Evolutionary conservation across 495 filamentous ascomycete genomes (phyloP), one percentile per base, ranked within the genome.

Genomic region (Pyronema omphalodes): DNA sequence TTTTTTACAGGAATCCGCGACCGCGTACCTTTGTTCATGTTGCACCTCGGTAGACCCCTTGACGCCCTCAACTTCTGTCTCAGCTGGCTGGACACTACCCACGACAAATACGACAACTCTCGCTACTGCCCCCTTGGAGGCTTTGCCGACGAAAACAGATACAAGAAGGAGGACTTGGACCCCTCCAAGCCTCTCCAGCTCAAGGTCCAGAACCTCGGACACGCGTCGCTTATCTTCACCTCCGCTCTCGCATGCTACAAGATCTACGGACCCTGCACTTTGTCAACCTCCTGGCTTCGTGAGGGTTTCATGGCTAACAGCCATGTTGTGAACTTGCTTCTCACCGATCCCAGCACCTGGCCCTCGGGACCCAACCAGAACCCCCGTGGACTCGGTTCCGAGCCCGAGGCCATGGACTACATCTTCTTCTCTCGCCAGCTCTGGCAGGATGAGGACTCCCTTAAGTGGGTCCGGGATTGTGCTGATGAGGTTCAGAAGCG

Each of bases 41-140:
- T 56, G 6, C 55, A 59, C 18, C 54, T 59, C 43, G 45, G 46
- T 18, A 44, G 58, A 15, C 55, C 55, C 7, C 49, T 57, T 39
- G 55, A 57, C 34, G 58, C 58, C 12, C 55, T 60, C 15, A 60
- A 57, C 46, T 57, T 52, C 33, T 60, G 46, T 33, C 49, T 60
- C 11, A 49, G 50, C 36, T 60, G 55, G 58, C 37, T 53, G 11
- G 55, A 60, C 47, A 41, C 49, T 1, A 50, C 52, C 6, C 52
- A 56, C 19, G 48, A 45, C 18, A 47, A 46, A 7, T 57, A 57
- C 23, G 17, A 60, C 18, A 51, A 41, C 18, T 40, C 55, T 9
- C 35, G 47, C 33, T 57, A 54, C 39, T 49, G 55, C 52, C 51
- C 51, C 29, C 51, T 51, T 34, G 58, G 58, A 33, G 58, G 55